Conservation (phyloP, 306 rosid species). For the Dryas octopetala region DNA sequence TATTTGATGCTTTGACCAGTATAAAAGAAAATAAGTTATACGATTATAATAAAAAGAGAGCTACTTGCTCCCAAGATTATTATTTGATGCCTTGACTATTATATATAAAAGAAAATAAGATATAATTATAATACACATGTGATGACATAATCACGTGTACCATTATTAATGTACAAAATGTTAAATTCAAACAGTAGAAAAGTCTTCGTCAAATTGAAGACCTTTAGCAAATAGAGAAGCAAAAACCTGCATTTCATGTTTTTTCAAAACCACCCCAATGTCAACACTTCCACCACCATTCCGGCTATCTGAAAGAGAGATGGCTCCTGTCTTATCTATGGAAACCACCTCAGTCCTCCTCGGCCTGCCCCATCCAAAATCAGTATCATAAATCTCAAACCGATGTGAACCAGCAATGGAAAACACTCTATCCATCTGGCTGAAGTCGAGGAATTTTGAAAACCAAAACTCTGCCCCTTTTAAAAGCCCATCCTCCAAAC, state of each 20-base stretch:
- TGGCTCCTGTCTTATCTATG: conserved; percentile 8
- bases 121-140: too few relatives aligned
- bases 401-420: background rate
- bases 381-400: conserved; percentile 10
- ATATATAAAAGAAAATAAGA: too few relatives aligned
- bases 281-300: conserved; percentile 13
- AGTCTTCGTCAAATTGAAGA: background rate
- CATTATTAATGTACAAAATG: too few relatives aligned
- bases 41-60: too few relatives aligned
- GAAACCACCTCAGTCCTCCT: conserved; percentile 20
- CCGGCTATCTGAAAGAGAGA: background rate
- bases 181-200: too few relatives aligned
- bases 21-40: too few relatives aligned
- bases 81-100: too few relatives aligned
- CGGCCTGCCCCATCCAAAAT: conserved; percentile 40
- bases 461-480: background rate
- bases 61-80: too few relatives aligned
- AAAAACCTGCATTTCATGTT: conserved; percentile 7
- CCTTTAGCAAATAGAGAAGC: background rate
- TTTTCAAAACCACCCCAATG: conserved; percentile 19
- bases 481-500: background rate
- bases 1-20: too few relatives aligned
- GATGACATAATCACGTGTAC: too few relatives aligned
- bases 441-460: background rate
- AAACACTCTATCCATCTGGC: background rate